Evolutionary conservation across 1,284 basidiomycete species (phyloP).

Genomic region (Malassezia furfur): DNA sequence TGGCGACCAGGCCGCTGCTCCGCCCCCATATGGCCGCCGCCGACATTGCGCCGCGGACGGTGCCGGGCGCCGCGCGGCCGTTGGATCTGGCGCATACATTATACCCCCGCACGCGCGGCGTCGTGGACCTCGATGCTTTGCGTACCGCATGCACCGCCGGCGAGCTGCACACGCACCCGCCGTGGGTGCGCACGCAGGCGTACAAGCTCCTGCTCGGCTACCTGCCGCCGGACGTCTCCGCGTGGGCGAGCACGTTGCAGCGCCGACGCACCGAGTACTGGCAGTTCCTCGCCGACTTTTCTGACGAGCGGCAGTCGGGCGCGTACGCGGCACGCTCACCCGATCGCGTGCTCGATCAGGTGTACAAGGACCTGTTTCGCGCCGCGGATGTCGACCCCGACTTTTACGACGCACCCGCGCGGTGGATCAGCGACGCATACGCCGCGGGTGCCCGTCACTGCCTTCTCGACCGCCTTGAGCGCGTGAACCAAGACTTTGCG

Average conservation of each 20-base stretch:
- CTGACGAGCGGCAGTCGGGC: constrained; percentile 8
- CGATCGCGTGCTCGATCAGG: constrained; percentile 36
- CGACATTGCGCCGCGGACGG: too few species aligned
- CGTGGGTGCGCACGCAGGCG: constrained; percentile 40
- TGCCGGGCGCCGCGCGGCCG: too few species aligned
- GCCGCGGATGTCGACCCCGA: constrained; percentile 10
- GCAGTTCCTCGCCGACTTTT: constrained; percentile 34
- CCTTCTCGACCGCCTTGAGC: constrained; percentile 24
- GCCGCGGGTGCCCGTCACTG: constrained; percentile 15
- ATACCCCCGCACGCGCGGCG: neutral
- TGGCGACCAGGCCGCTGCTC: neutral
- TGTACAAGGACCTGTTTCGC: constrained; percentile 37
- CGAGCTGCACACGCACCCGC: constrained; percentile 23
- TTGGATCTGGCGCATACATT: neutral
- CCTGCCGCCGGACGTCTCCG: constrained; percentile 35
- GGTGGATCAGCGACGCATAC: neutral
- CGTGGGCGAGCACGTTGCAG: constrained; percentile 28
- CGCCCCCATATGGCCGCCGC: too few species aligned
- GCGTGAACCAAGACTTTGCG: constrained; percentile 20
- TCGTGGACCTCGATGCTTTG: neutral
- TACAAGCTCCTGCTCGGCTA: constrained; percentile 44
- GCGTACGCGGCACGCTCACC: neutral
- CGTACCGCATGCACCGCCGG: constrained; percentile 18
- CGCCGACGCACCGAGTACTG: constrained; percentile 37
- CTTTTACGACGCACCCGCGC: neutral